Evolutionary conservation across 768 basidiomycete species (phyloP).

Genomic region (Baorangia bicolor): DNA sequence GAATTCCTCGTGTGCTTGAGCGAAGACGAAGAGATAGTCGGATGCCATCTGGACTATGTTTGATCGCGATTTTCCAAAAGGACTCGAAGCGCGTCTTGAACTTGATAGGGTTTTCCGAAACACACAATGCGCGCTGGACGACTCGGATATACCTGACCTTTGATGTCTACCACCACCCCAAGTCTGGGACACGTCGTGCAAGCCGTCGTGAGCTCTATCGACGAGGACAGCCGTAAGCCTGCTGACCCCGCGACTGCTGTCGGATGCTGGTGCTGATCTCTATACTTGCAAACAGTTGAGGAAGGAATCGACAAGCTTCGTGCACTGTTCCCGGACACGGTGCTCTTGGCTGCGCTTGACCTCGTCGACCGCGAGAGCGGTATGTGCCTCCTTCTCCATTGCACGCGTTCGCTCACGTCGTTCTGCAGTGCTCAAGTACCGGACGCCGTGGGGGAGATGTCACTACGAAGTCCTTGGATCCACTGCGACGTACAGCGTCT

Average conservation of each 20-base stretch:
- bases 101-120: background rate
- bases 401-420: background rate
- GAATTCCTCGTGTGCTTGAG: conserved; percentile 79
- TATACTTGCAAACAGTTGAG: conserved; percentile 38
- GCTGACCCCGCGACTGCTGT: background rate
- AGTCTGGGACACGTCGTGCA: conserved; percentile 28
- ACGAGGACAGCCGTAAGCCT: conserved; percentile 33
- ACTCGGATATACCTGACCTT: background rate
- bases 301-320: conserved; percentile 56
- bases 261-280: background rate
- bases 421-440: conserved; percentile 58
- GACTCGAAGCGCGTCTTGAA: background rate
- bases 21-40: conserved; percentile 70
- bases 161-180: conserved; percentile 21
- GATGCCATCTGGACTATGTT: conserved; percentile 14
- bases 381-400: conserved; percentile 29
- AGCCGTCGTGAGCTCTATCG: conserved; percentile 34
- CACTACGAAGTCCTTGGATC: conserved; percentile 72
- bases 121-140: background rate
- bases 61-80: background rate
- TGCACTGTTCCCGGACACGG: conserved; percentile 57
- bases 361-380: conserved; percentile 72
- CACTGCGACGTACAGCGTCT: conserved; percentile 59
- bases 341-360: conserved; percentile 70
- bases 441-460: conserved; percentile 52